A percentile compares a stretch with the other conserved stretches of the same genome.
phyloP scores from a whole-genome alignment of 176 grass and related monocot genomes.

The Cocos nucifera region DNA sequence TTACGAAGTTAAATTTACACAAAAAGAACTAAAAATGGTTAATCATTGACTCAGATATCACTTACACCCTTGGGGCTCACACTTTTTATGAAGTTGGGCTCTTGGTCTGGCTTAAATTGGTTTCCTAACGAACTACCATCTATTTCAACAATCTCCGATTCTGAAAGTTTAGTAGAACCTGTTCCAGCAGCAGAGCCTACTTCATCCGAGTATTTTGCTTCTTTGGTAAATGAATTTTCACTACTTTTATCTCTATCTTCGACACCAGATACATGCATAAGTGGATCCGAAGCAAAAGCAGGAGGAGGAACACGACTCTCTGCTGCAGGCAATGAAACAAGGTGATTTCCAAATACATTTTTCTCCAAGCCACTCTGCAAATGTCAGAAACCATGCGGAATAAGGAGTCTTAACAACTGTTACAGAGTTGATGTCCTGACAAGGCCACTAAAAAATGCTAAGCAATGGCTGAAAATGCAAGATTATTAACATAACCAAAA shows the following conservation, averaged over 20 bases:
- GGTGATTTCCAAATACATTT: conserved; percentile 96
- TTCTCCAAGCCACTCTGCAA: conserved; percentile 88
- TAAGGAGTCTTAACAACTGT: neutral
- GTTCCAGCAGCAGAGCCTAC: conserved; percentile 28
- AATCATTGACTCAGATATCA: conserved; percentile 5
- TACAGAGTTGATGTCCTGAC: too few species aligned
- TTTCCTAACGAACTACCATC: conserved; percentile 50
- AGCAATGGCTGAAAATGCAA: too few species aligned
- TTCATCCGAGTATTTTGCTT: conserved; percentile 26
- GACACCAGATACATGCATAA: conserved; percentile 37
- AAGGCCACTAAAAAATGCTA: neutral
- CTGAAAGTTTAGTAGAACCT: conserved; percentile 25
- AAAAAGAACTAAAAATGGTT: neutral
- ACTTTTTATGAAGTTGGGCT: conserved; percentile 59
- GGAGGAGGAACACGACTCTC: conserved; percentile 42
- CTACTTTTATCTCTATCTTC: conserved; percentile 35
- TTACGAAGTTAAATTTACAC: neutral
- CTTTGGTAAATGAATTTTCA: conserved; percentile 29
- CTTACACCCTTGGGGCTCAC: conserved; percentile 58
- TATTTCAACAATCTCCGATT: conserved; percentile 94
- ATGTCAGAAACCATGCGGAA: conserved; percentile 17
- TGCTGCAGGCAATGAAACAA: conserved; percentile 52
- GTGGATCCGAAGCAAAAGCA: conserved; percentile 83
- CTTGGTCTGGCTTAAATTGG: conserved; percentile 54
- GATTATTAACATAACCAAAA: neutral